Percentiles rank a stretch among this genome's conserved stretches.
These are phyloP conservation scores for Pseudogymnoascus sp. DNA, from an alignment of 2,329 filamentous ascomycete species.

Conservation along the genomic window DNA sequence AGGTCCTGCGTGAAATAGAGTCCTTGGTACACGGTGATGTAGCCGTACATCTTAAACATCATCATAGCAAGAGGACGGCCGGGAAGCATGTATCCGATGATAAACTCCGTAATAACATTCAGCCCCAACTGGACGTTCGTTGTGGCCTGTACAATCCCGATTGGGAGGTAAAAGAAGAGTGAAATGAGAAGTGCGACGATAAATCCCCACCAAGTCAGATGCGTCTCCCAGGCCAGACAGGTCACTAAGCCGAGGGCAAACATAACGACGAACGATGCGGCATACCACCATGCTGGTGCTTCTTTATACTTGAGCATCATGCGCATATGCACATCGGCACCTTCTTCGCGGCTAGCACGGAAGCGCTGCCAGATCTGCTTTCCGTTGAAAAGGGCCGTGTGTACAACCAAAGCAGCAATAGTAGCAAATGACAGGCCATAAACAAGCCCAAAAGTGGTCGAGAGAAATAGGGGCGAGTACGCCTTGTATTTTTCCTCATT, in stretches of 20 bases:
- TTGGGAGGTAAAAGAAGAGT: slow-evolving; percentile 25
- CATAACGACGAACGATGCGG: slow-evolving; percentile 37
- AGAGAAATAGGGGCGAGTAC: slow-evolving; percentile 59
- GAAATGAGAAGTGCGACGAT: slow-evolving; percentile 28
- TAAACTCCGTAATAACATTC: slow-evolving; percentile 41
- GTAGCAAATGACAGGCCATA: slow-evolving; percentile 61
- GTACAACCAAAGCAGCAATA: slow-evolving; percentile 49
- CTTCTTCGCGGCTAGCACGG: slow-evolving; percentile 27
- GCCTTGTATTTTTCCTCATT: slow-evolving; percentile 50
- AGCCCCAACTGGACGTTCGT: slow-evolving; percentile 41
- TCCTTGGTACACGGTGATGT: slow-evolving; percentile 39
- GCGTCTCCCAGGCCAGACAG: slow-evolving; percentile 53
- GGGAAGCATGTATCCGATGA: slow-evolving; percentile 39
- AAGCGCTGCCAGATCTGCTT: slow-evolving; percentile 48
- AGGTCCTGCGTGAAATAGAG: slow-evolving; percentile 41
- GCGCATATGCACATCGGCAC: slow-evolving; percentile 43
- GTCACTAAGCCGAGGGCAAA: slow-evolving; percentile 38
- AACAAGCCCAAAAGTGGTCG: slow-evolving; percentile 45
- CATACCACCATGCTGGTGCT: slow-evolving; percentile 51
- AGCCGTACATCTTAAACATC: slow-evolving; percentile 68
- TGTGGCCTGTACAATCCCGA: slow-evolving; percentile 38
- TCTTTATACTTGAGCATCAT: slow-evolving; percentile 49
- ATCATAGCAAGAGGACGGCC: slow-evolving; percentile 66
- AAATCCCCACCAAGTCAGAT: slow-evolving; percentile 35
- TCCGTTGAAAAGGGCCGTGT: slow-evolving; percentile 59